Conservation (phyloP, 331 rosid genomes). For the Malus hybrid region DNA sequence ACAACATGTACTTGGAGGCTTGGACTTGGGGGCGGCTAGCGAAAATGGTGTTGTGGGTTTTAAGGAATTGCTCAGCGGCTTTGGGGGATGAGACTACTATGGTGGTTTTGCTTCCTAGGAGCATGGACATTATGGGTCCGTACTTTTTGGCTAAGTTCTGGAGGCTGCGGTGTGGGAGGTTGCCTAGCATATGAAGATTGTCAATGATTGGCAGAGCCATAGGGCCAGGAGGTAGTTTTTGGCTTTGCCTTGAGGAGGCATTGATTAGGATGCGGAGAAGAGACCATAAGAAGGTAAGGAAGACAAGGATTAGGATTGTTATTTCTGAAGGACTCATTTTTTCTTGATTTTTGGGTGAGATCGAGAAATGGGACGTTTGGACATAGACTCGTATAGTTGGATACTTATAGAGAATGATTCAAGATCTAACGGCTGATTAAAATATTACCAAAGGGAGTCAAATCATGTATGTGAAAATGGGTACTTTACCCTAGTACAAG, state of each 20-base stretch:
- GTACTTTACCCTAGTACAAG: too few relatives aligned
- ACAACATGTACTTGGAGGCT: neutral
- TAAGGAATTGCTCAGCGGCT: slow-evolving; percentile 3
- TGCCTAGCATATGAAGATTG: slow-evolving; percentile 23
- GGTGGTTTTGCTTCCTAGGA: slow-evolving; percentile 20
- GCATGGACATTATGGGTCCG: slow-evolving; percentile 38
- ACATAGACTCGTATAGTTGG: too few relatives aligned
- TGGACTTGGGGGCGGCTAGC: slow-evolving; percentile 4
- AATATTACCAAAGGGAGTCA: too few relatives aligned
- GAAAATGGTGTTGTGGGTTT: slow-evolving; percentile 7
- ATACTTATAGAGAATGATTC: too few relatives aligned
- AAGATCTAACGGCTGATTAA: too few relatives aligned
- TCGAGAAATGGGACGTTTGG: too few relatives aligned
- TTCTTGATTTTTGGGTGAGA: neutral
- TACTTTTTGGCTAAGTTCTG: slow-evolving; percentile 22
- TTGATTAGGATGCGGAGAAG: neutral
- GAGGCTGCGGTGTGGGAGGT: slow-evolving; percentile 16
- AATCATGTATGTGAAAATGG: too few relatives aligned
- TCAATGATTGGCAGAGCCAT: slow-evolving; percentile 17
- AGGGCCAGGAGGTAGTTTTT: slow-evolving; percentile 36
- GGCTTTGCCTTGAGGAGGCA: neutral
- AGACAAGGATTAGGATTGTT: neutral
- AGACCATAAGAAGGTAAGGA: neutral
- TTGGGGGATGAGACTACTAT: slow-evolving; percentile 6
- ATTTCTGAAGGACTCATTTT: neutral